These are phyloP conservation scores for Pseudevernia furfuracea DNA, from an alignment of 495 filamentous ascomycete species.

Conservation along the genomic window DNA sequence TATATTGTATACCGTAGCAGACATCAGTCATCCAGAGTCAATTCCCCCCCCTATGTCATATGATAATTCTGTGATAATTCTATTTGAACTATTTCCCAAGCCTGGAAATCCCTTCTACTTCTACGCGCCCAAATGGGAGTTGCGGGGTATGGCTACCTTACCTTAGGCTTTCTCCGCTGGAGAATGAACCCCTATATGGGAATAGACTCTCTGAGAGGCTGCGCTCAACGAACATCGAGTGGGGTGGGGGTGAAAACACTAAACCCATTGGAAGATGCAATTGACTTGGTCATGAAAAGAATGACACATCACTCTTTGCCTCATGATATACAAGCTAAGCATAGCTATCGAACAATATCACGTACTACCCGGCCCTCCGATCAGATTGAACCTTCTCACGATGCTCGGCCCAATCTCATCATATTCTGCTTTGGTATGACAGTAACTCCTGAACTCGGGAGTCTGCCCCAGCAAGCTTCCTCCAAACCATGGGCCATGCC, in stretches of 20 bases:
- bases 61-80: too few relatives aligned
- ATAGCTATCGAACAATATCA: conserved; percentile 24
- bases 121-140: conserved; percentile 5
- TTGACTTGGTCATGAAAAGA: background rate
- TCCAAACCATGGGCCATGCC: conserved; percentile 97
- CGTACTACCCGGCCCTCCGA: conserved; percentile 79
- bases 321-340: background rate
- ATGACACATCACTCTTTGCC: background rate
- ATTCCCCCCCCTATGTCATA: too few relatives aligned
- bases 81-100: too few relatives aligned
- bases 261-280: background rate
- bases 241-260: too few relatives aligned
- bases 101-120: background rate
- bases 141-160: conserved; percentile 16
- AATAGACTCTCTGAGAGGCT: background rate
- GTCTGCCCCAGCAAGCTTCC: conserved; percentile 94
- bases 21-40: background rate
- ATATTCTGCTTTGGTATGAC: conserved; percentile 95
- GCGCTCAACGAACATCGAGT: background rate
- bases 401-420: conserved; percentile 93
- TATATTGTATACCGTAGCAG: too few relatives aligned
- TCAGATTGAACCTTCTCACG: conserved; percentile 67
- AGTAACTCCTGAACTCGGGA: conserved; percentile 97
- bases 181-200: background rate
- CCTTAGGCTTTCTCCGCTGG: background rate